Percentiles rank a stretch among this genome's conserved stretches.
Evolutionary conservation across 108 stramenopile species (phyloP).

Genomic region (Nannochloropsis salina): DNA sequence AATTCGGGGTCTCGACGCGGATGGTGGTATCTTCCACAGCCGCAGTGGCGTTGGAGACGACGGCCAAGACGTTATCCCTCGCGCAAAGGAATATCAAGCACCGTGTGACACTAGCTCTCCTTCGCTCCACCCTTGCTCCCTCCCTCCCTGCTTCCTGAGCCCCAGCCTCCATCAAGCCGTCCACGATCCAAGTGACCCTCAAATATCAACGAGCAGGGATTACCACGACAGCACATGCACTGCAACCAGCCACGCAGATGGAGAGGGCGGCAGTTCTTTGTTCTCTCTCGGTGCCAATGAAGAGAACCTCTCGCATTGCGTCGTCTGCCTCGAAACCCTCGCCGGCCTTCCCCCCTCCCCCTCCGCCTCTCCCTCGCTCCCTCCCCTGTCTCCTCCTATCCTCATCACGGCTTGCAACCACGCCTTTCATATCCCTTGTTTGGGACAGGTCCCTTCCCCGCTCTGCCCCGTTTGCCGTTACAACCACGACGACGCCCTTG

Average conservation of each 20-base stretch:
- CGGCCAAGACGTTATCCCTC: too few relatives aligned
- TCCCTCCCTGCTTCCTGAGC: background rate
- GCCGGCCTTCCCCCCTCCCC: background rate
- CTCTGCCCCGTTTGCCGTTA: conserved; percentile 88
- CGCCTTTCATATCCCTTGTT: conserved; percentile 80
- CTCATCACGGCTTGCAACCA: conserved; percentile 91
- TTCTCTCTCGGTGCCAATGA: background rate
- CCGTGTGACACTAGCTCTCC: too few relatives aligned
- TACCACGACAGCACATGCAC: background rate
- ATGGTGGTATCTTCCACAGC: too few relatives aligned
- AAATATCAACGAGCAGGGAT: too few relatives aligned
- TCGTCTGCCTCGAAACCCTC: background rate
- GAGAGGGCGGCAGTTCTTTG: background rate
- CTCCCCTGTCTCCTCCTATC: conserved; percentile 27
- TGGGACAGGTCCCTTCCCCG: conserved; percentile 70
- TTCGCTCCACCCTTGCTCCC: too few relatives aligned
- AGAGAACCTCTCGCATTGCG: background rate
- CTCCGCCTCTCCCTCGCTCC: background rate
- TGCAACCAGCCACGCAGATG: background rate
- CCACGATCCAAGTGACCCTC: too few relatives aligned
- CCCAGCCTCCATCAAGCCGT: background rate
- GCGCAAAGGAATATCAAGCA: too few relatives aligned
- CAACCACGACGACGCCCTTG: conserved; percentile 70
- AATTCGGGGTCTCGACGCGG: too few relatives aligned
- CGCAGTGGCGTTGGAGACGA: too few relatives aligned